These are phyloP conservation scores for Xenosphaeropsis pyriputrescens DNA, from an alignment of 2,329 filamentous ascomycete species.

Conservation along the genomic window DNA sequence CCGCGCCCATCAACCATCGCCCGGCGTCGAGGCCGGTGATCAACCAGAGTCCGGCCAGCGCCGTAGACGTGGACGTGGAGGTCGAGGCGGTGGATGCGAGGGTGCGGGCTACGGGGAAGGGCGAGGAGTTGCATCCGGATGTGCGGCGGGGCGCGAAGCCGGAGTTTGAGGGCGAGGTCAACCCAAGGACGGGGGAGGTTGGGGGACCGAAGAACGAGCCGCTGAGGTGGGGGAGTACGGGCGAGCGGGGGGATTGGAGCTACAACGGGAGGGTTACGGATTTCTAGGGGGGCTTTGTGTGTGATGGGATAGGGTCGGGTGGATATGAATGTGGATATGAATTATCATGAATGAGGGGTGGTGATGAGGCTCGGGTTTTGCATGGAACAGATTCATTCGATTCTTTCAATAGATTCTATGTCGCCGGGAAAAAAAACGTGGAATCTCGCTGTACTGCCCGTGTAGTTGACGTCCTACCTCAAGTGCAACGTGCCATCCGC, in stretches of 20 bases:
- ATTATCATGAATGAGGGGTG: no score
- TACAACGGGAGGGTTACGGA: slow-evolving; percentile 93
- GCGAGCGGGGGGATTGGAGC: slow-evolving; percentile 61
- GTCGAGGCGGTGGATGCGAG: slow-evolving; percentile 20
- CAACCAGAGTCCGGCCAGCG: slow-evolving; percentile 29
- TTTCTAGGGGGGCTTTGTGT: slow-evolving; percentile 34
- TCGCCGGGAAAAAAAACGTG: no score
- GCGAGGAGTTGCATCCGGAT: slow-evolving; percentile 55
- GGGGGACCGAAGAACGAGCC: slow-evolving; percentile 97
- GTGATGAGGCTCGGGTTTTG: no score
- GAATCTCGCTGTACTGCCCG: no score
- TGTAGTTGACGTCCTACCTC: no score
- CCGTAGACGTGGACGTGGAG: slow-evolving; percentile 10
- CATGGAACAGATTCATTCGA: no score
- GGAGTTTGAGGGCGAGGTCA: slow-evolving; percentile 84
- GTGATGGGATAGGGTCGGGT: neutral
- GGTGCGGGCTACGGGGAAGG: slow-evolving; percentile 38
- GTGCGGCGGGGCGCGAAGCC: slow-evolving; percentile 65
- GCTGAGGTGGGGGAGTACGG: slow-evolving; percentile 62
- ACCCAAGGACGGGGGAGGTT: slow-evolving; percentile 89
- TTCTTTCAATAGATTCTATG: no score
- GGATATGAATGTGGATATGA: no score
- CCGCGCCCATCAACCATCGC: slow-evolving; percentile 7
- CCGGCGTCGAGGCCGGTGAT: slow-evolving; percentile 21
- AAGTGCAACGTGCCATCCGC: no score